A percentile compares a stretch with the other conserved stretches of the same genome.
These are phyloP conservation scores for Scedosporium aurantiacum DNA, from an alignment of 2,329 filamentous ascomycete species.

Conservation along the genomic window DNA sequence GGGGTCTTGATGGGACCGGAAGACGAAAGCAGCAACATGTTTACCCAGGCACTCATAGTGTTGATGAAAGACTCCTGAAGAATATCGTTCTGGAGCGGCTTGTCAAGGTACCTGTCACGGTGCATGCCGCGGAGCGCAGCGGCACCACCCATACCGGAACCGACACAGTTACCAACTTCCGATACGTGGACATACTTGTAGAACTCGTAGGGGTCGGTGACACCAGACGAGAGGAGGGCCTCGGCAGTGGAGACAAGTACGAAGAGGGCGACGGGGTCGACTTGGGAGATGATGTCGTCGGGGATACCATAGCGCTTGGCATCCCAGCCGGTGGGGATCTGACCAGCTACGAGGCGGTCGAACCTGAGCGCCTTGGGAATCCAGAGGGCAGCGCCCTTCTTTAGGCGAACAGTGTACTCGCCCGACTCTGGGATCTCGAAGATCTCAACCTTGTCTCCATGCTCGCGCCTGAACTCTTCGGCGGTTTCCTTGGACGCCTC, in stretches of 20 bases:
- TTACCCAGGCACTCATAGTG: conserved; percentile 99
- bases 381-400: conserved; percentile 88
- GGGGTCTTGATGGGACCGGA: conserved; percentile 98
- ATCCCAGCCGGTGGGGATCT: conserved; percentile 95
- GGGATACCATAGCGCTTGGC: conserved; percentile 92
- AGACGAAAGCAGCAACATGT: conserved; percentile 95
- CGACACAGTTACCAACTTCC: conserved; percentile 94
- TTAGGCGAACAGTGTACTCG: conserved; percentile 87
- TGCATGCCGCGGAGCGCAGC: conserved; percentile 93
- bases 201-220: conserved; percentile 98
- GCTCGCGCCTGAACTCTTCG: conserved; percentile 92
- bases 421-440: conserved; percentile 91
- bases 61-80: conserved; percentile 99
- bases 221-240: conserved; percentile 80
- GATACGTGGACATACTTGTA: conserved; percentile 99
- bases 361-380: conserved; percentile 97
- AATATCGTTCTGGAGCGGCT: conserved; percentile 96
- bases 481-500: conserved; percentile 96
- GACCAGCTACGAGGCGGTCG: conserved; percentile 91
- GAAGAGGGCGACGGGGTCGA: conserved; percentile 91
- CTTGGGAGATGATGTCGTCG: conserved; percentile 94
- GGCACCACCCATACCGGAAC: conserved; percentile 95
- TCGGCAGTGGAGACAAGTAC: conserved; percentile 91
- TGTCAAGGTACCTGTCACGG: conserved; percentile 92
- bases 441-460: conserved; percentile 94